Conservation (phyloP, 202 grass and related monocot species). For the Digitaria exilis region DNA sequence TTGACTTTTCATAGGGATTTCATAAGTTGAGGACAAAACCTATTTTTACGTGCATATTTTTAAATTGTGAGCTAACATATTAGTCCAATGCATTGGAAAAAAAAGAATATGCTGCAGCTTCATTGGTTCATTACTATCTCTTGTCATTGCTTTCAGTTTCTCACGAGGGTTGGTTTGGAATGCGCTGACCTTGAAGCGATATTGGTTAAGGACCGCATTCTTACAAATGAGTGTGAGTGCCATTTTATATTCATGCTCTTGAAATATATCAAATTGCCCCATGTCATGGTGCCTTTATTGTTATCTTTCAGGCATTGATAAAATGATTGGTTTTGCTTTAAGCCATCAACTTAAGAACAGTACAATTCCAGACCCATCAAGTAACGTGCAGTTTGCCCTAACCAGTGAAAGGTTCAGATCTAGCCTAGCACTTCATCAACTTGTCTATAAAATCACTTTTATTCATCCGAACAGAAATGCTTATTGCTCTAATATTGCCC, state of each 20-base stretch:
- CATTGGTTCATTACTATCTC: no score
- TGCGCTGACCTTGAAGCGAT: conserved; percentile 72
- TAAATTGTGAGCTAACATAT: conserved; percentile 21
- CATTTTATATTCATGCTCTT: conserved; percentile 38
- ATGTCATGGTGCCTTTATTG: conserved; percentile 18
- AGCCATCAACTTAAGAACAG: conserved; percentile 74
- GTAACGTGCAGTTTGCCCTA: conserved; percentile 52
- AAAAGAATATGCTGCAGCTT: no score
- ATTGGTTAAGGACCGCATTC: conserved; percentile 79
- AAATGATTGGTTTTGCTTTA: conserved; percentile 90
- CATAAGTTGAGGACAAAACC: neutral
- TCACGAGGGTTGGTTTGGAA: conserved; percentile 65
- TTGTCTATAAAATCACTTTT: conserved; percentile 21
- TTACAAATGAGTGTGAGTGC: conserved; percentile 93
- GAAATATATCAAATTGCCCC: conserved; percentile 21
- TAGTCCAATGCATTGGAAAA: no score
- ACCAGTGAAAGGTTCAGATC: conserved; percentile 79
- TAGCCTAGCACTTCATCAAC: conserved; percentile 22
- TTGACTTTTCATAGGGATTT: conserved; percentile 11
- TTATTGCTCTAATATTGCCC: conserved; percentile 19
- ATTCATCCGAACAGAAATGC: neutral
- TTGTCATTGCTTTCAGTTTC: conserved; percentile 69
- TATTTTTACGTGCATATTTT: conserved; percentile 17
- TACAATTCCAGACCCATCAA: conserved; percentile 41
- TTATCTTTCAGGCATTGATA: conserved; percentile 81